Percentiles rank a stretch among this genome's conserved stretches.
Conservation (phyloP, 441 rosid species). For the Isatis lusitanica region DNA sequence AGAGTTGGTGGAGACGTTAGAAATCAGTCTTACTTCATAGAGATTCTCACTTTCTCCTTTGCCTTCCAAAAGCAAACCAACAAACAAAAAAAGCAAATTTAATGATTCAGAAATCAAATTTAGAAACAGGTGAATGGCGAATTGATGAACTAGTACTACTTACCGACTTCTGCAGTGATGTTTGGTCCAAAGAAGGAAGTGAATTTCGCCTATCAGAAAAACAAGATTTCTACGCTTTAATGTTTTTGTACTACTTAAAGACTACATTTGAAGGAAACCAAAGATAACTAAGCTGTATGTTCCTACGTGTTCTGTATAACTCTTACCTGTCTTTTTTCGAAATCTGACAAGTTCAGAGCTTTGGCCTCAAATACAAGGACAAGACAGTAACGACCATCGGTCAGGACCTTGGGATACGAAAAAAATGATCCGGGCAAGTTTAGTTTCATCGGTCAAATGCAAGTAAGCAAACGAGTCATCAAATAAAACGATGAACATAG, state of each 20-base stretch:
- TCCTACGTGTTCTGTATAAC: not conserved
- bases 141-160: constrained; percentile 37
- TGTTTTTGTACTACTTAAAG: not conserved
- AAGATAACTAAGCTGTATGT: not conserved
- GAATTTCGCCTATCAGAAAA: constrained; percentile 69
- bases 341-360: constrained; percentile 71
- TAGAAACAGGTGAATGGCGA: not conserved
- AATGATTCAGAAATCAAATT: not conserved
- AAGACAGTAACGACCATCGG: constrained; percentile 80
- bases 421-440: not conserved
- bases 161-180: constrained; percentile 81
- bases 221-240: not conserved
- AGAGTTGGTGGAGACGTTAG: constrained; percentile 48
- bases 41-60: constrained; percentile 61
- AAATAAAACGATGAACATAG: not conserved
- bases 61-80: constrained; percentile 36
- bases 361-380: constrained; percentile 82
- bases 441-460: not conserved
- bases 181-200: constrained; percentile 91
- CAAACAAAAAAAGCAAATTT: not conserved
- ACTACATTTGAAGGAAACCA: constrained; percentile 5
- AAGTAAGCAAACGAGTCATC: not conserved
- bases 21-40: constrained; percentile 75
- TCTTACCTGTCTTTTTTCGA: constrained; percentile 79
- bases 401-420: constrained; percentile 45